Percentiles rank a stretch among this genome's conserved stretches.
phyloP scores from a whole-genome alignment of 441 rosid species.

The Brassica hybrid region DNA sequence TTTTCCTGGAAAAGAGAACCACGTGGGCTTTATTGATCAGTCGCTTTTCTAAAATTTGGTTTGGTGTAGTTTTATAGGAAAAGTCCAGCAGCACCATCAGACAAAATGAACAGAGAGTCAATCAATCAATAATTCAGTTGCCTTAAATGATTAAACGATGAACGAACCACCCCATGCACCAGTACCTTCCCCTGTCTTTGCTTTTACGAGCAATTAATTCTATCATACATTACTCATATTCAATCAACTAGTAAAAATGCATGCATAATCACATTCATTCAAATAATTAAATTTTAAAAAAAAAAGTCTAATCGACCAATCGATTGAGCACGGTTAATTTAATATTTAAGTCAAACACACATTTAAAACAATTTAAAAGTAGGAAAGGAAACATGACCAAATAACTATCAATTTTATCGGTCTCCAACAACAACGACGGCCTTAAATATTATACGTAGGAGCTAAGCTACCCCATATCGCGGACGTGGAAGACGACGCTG shows the following conservation, averaged over 20 bases:
- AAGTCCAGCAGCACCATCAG: constrained; percentile 12
- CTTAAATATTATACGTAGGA: neutral
- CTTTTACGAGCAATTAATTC: neutral
- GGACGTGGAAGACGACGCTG: constrained; percentile 4
- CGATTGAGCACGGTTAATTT: neutral
- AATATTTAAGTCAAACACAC: neutral
- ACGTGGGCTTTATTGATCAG: constrained; percentile 40
- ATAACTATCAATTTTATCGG: neutral
- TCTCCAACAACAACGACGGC: neutral
- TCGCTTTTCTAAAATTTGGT: constrained; percentile 29
- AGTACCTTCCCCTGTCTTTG: constrained; percentile 8
- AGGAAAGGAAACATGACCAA: neutral
- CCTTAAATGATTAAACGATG: constrained; percentile 46
- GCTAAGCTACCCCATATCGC: neutral
- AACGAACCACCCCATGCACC: constrained; percentile 39
- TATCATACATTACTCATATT: neutral
- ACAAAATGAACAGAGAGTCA: constrained; percentile 13
- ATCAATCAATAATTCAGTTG: constrained; percentile 35
- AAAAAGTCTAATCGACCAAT: neutral
- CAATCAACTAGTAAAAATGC: neutral
- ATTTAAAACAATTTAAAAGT: neutral
- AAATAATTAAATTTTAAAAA: neutral
- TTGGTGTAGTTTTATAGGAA: constrained; percentile 26
- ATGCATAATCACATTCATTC: neutral
- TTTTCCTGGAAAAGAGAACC: constrained; percentile 15